These are phyloP conservation scores for Penicillium desertorum DNA, from an alignment of 495 filamentous ascomycete species.

Conservation along the genomic window DNA sequence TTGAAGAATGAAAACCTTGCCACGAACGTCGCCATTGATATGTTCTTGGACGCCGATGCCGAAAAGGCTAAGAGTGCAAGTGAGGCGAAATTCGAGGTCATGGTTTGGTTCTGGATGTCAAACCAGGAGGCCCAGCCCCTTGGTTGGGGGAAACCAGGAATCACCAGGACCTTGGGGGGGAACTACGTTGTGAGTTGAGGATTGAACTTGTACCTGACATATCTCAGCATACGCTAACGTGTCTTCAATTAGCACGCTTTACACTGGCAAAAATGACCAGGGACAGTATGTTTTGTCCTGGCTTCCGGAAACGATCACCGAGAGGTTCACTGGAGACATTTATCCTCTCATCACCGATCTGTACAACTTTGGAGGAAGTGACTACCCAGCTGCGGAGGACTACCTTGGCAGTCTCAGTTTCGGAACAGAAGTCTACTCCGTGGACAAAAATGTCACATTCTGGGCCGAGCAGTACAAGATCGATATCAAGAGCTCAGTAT, in stretches of 20 bases:
- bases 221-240: background rate
- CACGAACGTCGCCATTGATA: conserved; percentile 47
- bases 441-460: conserved; percentile 35
- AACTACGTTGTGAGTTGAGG: conserved; percentile 34
- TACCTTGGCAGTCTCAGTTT: conserved; percentile 41
- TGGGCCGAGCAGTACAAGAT: conserved; percentile 32
- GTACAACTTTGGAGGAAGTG: conserved; percentile 15
- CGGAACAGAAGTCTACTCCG: conserved; percentile 37
- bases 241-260: conserved; percentile 30
- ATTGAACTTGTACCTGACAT: background rate
- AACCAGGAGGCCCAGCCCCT: conserved; percentile 29
- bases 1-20: conserved; percentile 28
- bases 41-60: conserved; percentile 43
- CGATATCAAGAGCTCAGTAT: conserved; percentile 27
- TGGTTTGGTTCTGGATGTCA: conserved; percentile 43
- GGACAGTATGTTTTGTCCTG: conserved; percentile 39
- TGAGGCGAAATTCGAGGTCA: conserved; percentile 43
- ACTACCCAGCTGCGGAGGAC: conserved; percentile 27
- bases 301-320: conserved; percentile 15
- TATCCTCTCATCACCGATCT: conserved; percentile 37
- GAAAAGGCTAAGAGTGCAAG: conserved; percentile 27
- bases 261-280: conserved; percentile 22
- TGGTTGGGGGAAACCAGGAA: conserved; percentile 17
- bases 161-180: conserved; percentile 29
- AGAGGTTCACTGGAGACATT: conserved; percentile 37